Evolutionary conservation across 2,329 filamentous ascomycete species (phyloP).

Genomic region (Fusarium burgessii): DNA sequence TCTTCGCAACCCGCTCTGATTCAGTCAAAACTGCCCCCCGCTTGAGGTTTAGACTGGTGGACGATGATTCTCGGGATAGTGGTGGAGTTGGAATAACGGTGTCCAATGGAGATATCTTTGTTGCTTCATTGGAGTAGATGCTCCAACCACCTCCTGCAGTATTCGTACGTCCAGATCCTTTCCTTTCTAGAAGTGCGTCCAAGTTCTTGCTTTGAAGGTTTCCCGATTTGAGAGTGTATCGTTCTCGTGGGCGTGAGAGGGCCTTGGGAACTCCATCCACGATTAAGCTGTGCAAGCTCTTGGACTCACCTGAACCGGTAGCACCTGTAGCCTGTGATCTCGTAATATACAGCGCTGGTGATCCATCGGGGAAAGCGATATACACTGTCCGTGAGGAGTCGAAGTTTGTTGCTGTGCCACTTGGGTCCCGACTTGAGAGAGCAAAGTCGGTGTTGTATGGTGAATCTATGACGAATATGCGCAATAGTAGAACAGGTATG

Average conservation of each 20-base stretch:
- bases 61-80: slow-evolving; percentile 52
- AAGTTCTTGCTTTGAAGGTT: slow-evolving; percentile 79
- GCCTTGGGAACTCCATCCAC: slow-evolving; percentile 86
- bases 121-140: slow-evolving; percentile 76
- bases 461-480: slow-evolving; percentile 83
- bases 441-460: slow-evolving; percentile 77
- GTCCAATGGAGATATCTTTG: slow-evolving; percentile 67
- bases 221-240: slow-evolving; percentile 77
- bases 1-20: slow-evolving; percentile 61
- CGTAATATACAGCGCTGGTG: slow-evolving; percentile 78
- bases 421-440: slow-evolving; percentile 50
- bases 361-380: slow-evolving; percentile 84
- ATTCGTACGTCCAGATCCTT: slow-evolving; percentile 77
- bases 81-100: slow-evolving; percentile 61
- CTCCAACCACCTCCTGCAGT: slow-evolving; percentile 82
- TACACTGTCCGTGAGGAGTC: slow-evolving; percentile 80
- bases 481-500: slow-evolving; percentile 78
- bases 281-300: slow-evolving; percentile 76
- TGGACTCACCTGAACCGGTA: slow-evolving; percentile 63
- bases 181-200: slow-evolving; percentile 73
- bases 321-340: slow-evolving; percentile 61
- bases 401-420: slow-evolving; percentile 58
- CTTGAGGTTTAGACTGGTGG: slow-evolving; percentile 47
- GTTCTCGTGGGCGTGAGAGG: slow-evolving; percentile 77
- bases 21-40: slow-evolving; percentile 42